Evolutionary conservation across 2,329 filamentous ascomycete genomes (phyloP).

Genomic region (Botrytis galanthina): DNA sequence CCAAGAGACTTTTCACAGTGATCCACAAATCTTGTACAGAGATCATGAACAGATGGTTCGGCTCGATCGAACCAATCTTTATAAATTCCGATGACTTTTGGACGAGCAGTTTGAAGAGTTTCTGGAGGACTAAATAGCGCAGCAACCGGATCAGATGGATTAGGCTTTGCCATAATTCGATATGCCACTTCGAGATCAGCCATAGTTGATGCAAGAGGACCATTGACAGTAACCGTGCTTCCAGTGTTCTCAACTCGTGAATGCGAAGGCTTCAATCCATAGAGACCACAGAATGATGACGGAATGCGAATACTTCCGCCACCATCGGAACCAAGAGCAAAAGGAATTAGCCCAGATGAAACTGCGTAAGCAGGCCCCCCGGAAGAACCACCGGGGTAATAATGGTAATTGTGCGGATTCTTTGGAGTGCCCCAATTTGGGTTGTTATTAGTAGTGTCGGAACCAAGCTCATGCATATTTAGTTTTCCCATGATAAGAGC

Average conservation of each 20-base stretch:
- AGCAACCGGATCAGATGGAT: constrained; percentile 61
- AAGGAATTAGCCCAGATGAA: constrained; percentile 55
- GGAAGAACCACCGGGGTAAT: constrained; percentile 84
- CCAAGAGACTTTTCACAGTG: constrained; percentile 52
- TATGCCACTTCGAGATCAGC: constrained; percentile 81
- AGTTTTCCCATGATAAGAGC: constrained; percentile 75
- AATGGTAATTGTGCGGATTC: constrained; percentile 70
- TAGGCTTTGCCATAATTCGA: constrained; percentile 69
- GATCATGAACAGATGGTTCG: constrained; percentile 58
- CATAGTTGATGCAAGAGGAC: constrained; percentile 74
- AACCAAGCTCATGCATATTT: constrained; percentile 79
- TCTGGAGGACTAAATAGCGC: constrained; percentile 56
- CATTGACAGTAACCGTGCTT: constrained; percentile 60
- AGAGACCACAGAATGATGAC: constrained; percentile 47
- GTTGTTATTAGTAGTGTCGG: constrained; percentile 83
- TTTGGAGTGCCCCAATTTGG: constrained; percentile 76
- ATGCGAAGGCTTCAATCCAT: constrained; percentile 77
- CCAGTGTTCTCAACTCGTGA: constrained; percentile 61
- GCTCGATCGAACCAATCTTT: constrained; percentile 68
- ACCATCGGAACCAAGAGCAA: constrained; percentile 86
- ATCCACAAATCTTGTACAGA: constrained; percentile 61
- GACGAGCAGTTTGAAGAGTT: constrained; percentile 40
- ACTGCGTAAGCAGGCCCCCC: constrained; percentile 90
- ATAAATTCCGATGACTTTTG: constrained; percentile 68
- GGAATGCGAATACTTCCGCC: constrained; percentile 60